phyloP scores from a whole-genome alignment of 169 alveolate genomes.

The Plasmodium ovale region DNA sequence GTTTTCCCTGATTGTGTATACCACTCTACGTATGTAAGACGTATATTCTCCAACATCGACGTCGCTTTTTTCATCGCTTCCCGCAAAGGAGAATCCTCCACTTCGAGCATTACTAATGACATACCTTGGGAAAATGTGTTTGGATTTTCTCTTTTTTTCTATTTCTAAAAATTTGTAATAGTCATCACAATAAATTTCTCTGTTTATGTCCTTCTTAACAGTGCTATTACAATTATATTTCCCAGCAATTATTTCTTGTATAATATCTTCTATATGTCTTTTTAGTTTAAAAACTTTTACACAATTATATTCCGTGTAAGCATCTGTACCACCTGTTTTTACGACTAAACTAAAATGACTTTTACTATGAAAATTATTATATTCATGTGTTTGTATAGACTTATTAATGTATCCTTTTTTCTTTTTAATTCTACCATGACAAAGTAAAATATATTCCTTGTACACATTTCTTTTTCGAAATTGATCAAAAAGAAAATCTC shows the following conservation, averaged over 20 bases:
- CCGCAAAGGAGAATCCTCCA: too few relatives aligned
- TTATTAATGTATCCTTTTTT: constrained; percentile 77
- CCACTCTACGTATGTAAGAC: constrained; percentile 14
- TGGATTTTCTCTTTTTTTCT: constrained; percentile 17
- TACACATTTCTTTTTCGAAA: constrained; percentile 82
- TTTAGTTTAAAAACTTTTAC: constrained; percentile 74
- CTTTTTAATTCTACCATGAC: constrained; percentile 82
- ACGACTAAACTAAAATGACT: constrained; percentile 83
- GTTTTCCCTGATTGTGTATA: constrained; percentile 1
- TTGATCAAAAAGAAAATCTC: constrained; percentile 82
- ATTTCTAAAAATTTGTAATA: constrained; percentile 59
- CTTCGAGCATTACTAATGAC: neutral
- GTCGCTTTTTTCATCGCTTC: too few relatives aligned
- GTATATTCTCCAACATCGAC: constrained; percentile 11
- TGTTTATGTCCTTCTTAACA: constrained; percentile 24
- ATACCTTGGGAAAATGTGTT: constrained; percentile 19
- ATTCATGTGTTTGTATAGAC: constrained; percentile 81
- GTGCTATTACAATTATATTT: constrained; percentile 55
- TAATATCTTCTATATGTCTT: constrained; percentile 62
- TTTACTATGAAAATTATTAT: constrained; percentile 78
- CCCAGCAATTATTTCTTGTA: constrained; percentile 41
- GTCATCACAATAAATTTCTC: constrained; percentile 60
- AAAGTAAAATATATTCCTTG: constrained; percentile 81
- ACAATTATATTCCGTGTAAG: constrained; percentile 82
- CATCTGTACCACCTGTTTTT: constrained; percentile 83